Base-by-base conservation (phyloP, 306 rosid genomes). In the Betula pendula region DNA sequence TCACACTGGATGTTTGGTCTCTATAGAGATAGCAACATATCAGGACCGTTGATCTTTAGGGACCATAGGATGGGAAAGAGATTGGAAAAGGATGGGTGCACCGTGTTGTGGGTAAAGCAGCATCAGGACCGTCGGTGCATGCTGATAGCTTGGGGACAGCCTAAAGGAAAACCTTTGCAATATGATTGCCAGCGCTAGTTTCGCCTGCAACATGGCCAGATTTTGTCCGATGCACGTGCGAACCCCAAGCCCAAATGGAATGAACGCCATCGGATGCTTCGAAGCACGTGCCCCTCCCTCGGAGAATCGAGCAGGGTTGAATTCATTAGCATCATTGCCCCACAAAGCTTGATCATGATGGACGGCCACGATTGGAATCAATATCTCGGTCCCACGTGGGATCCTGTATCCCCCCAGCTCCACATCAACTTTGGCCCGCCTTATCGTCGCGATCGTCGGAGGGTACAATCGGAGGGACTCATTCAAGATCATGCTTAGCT, bases 51-150 rank as follows among this genome's bases (percentile, higher is more conserved):
- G 81, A 77, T 74, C 67, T 52, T 45, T 55, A 43, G 43, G 33
- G 63, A n/a, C 17, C 3, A 31, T 24, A 52, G 38, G 33, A 0
- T 45, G 38, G 15, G 89, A 74, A 50, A 88, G 48, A 17, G 60
- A 88, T 70, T 80, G 82, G 79, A 96, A 89, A 29, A 89, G 74
- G 78, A 96, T 75, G 47, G 99, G 99, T 0, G 98, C 99, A 9
- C 99, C 99, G 56, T 96, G 71, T 70, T 96, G 99, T 15, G 99
- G 99, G 77, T 96, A 85, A 24, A 96, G 98, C 33, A 93, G 84
- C 98, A 96, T 96, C 77, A 89, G 87, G 60, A 96, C 99, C 70
- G 99, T 89, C 38, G 99, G 99, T 17, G 97, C 99, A 20, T 96
- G 99, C 45, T 87, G 96, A 82, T 96, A 96, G 71, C 83, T 84